Conservation (phyloP, 768 basidiomycete species). For the Infundibulicybe gibba region DNA sequence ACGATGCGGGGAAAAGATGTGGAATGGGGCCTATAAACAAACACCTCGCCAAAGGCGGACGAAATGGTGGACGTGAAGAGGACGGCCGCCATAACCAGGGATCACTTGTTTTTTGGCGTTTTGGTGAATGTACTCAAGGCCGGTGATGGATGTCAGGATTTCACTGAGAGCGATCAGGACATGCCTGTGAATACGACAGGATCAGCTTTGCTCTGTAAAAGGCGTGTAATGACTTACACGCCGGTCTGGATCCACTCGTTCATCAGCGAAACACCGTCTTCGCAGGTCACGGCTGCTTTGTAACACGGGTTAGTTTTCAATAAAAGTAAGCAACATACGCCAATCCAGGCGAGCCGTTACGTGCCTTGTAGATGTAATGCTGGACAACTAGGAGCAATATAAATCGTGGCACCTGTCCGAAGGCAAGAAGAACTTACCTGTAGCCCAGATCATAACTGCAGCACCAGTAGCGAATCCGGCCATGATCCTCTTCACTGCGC, state of each 20-base stretch:
- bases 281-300: conserved; percentile 48
- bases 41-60: conserved; percentile 65
- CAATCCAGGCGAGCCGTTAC: conserved; percentile 25
- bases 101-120: conserved; percentile 84
- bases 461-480: conserved; percentile 54
- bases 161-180: conserved; percentile 67
- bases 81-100: conserved; percentile 74
- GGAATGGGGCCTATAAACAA: conserved; percentile 48
- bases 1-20: background rate
- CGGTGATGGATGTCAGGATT: conserved; percentile 80
- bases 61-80: conserved; percentile 58
- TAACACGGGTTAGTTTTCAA: conserved; percentile 45
- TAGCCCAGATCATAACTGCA: conserved; percentile 68
- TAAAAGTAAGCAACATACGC: conserved; percentile 34
- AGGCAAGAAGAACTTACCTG: conserved; percentile 30
- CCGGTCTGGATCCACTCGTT: too few species aligned
- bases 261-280: too few species aligned
- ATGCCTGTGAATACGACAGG: conserved; percentile 35
- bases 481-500: conserved; percentile 54
- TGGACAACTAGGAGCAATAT: conserved; percentile 35
- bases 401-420: background rate
- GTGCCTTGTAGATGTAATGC: conserved; percentile 70
- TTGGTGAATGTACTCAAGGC: conserved; percentile 84
- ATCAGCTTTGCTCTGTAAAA: background rate
- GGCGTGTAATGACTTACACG: conserved; percentile 6